These are phyloP conservation scores for Typha latifolia DNA, from an alignment of 176 grass and related monocot genomes.

Conservation along the genomic window DNA sequence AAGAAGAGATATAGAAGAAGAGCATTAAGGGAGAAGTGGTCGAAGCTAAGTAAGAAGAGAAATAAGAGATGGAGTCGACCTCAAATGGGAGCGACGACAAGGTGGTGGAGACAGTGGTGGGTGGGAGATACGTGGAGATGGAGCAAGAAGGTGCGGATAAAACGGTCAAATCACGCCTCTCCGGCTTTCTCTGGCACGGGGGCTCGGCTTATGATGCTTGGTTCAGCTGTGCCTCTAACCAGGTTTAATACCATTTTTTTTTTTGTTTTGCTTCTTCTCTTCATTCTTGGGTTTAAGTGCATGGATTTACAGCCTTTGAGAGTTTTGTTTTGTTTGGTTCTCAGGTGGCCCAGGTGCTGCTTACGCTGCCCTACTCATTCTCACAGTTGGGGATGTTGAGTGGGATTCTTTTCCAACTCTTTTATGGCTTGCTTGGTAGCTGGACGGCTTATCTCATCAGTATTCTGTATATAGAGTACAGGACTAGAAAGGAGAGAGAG, in stretches of 20 bases:
- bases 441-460: conserved; percentile 80
- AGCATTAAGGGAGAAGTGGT: too few relatives aligned
- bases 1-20: too few relatives aligned
- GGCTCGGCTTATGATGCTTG: conserved; percentile 94
- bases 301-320: too few relatives aligned
- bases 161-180: conserved; percentile 63
- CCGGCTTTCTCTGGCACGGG: conserved; percentile 85
- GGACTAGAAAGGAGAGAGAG: conserved; percentile 52
- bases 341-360: conserved; percentile 55
- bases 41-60: too few relatives aligned
- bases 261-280: background rate
- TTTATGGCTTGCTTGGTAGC: conserved; percentile 64
- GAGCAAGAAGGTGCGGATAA: conserved; percentile 42
- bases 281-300: too few relatives aligned
- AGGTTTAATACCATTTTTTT: conserved; percentile 28
- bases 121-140: conserved; percentile 79
- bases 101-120: conserved; percentile 55
- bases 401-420: conserved; percentile 39
- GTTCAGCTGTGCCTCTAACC: conserved; percentile 99
- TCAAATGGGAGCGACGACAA: conserved; percentile 54
- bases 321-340: too few relatives aligned
- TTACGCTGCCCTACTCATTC: conserved; percentile 56
- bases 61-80: conserved; percentile 35
- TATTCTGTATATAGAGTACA: conserved; percentile 71
- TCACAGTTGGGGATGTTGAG: conserved; percentile 46